phyloP scores from a whole-genome alignment of 768 basidiomycete species.

The Trametes cingulata region DNA sequence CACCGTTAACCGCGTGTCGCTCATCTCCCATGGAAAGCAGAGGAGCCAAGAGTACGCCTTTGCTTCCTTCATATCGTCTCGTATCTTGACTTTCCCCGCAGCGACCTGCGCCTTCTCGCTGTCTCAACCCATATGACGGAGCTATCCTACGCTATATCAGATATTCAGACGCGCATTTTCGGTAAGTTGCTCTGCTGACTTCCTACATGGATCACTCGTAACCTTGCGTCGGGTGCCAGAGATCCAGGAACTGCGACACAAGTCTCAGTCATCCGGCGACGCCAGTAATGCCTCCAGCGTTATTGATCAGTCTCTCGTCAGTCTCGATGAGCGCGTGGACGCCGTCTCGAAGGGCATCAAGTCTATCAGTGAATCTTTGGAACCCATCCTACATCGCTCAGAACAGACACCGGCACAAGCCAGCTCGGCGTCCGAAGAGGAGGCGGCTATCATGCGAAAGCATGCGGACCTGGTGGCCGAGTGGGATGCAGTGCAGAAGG shows the following conservation, averaged over 20 bases:
- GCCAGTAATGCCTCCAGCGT: conserved; percentile 59
- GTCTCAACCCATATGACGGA: conserved; percentile 87
- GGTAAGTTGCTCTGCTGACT: conserved; percentile 45
- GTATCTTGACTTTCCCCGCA: conserved; percentile 33
- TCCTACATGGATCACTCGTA: background rate
- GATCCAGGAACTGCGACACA: conserved; percentile 91
- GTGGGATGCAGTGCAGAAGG: conserved; percentile 80
- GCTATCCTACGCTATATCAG: conserved; percentile 81
- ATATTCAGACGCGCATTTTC: conserved; percentile 90
- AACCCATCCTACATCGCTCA: conserved; percentile 53
- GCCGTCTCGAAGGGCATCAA: conserved; percentile 72
- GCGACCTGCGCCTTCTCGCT: conserved; percentile 74
- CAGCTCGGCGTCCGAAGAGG: conserved; percentile 34
- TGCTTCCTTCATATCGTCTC: conserved; percentile 27
- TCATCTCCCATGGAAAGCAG: conserved; percentile 50
- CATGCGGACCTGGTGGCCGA: conserved; percentile 71
- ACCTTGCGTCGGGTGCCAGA: conserved; percentile 45
- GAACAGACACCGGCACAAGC: conserved; percentile 26
- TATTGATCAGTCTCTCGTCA: conserved; percentile 82
- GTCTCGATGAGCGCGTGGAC: conserved; percentile 77
- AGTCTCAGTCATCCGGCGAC: conserved; percentile 66
- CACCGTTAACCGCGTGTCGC: conserved; percentile 51
- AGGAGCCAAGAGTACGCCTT: conserved; percentile 68
- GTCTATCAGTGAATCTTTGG: conserved; percentile 62
- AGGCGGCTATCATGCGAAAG: conserved; percentile 63